Evolutionary conservation across 2,329 filamentous ascomycete species (phyloP).

Genomic region (Arthrinium phaeospermum): DNA sequence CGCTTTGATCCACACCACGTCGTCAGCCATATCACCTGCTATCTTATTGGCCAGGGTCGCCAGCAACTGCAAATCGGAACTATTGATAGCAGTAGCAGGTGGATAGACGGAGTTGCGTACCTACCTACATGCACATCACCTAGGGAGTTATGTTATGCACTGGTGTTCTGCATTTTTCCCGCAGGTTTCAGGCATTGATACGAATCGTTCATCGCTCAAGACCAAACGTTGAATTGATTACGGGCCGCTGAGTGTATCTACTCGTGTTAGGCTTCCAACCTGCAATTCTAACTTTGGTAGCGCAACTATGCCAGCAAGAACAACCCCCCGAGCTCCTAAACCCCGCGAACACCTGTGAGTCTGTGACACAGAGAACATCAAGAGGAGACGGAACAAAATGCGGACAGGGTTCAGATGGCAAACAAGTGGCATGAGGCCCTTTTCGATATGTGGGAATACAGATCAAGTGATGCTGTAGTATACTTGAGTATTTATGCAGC

Average conservation of each 20-base stretch:
- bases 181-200: neutral
- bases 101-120: neutral
- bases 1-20: slow-evolving; percentile 12
- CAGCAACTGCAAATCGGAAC: neutral
- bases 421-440: neutral
- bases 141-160: neutral
- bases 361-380: neutral
- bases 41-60: neutral
- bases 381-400: neutral
- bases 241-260: neutral
- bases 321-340: neutral
- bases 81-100: neutral
- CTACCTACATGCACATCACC: neutral
- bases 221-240: neutral
- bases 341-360: neutral
- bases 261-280: neutral
- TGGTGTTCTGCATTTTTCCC: neutral
- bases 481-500: neutral
- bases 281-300: slow-evolving; percentile 4
- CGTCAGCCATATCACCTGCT: neutral
- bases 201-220: neutral
- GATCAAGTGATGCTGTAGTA: neutral
- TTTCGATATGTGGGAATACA: neutral
- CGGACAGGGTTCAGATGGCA: neutral
- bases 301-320: neutral